Base-by-base conservation (phyloP, 495 filamentous ascomycete species). In the Trichocladium uniseriatum region DNA sequence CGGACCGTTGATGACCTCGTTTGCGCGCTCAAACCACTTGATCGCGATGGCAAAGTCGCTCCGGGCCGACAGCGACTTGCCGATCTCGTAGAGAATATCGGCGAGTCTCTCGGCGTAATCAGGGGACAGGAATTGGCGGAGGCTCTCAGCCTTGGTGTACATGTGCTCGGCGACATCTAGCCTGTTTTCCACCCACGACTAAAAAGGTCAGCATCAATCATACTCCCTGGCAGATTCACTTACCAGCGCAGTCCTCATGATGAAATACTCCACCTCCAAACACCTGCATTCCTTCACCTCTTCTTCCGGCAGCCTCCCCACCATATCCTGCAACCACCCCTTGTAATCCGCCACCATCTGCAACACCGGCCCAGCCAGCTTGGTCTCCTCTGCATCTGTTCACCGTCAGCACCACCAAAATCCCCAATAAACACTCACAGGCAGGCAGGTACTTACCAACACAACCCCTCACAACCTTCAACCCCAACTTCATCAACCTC, bases 91-190 rank as follows among this genome's bases (percentile, higher is more conserved):
- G 13, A 88, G 70, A 14, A 81, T 65, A 56, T 91, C 83, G 16
- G 82, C 77, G n/a, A 89, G 62, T n/a, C 65, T 71, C 58, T 89
- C 86, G 11, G 76, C 72, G 19, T 72, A 68, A 14, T 63, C 53
- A 13, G 76, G 66, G 43, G 82, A 75, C 8, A 76, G 65, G 3
- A 59, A 48, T 4, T 57, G 51, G 6, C 60, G 60, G 9, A 70
- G 60, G 8, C 59, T 51, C 21, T 71, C 65, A 7, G 74, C 61
- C 54, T 86, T 84, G 14, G 68, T 68, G 63, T 83, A 89, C 69
- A 91, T 76, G 60, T 85, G 79, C 45, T 92, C 85, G 9, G 87
- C 86, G 27, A 94, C 72, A 48, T 90, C 83, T 22, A 82, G 67
- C 27, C 83, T 75, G 37, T 75, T 73, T 58, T 87, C 80, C 39